These are phyloP conservation scores for Basipetospora sp. DNA, from an alignment of 2,329 filamentous ascomycete species.

Conservation along the genomic window DNA sequence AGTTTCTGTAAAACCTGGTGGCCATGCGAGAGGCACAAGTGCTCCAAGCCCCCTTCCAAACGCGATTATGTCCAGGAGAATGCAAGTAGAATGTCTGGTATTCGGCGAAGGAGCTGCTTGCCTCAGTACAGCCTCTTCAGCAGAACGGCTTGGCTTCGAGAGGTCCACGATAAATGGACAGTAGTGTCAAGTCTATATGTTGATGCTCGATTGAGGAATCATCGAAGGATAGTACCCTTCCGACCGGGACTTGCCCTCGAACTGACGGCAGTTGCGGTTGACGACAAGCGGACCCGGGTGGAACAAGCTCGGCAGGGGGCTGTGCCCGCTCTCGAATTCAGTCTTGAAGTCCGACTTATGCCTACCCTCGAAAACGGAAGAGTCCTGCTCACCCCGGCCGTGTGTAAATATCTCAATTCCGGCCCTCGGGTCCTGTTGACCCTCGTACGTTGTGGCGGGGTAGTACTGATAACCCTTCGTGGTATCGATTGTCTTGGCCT, in stretches of 20 bases:
- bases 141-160: too few species aligned
- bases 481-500: conserved; percentile 33
- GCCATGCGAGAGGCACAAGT: too few species aligned
- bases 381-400: conserved; percentile 8
- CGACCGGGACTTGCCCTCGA: conserved; percentile 38
- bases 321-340: conserved; percentile 25
- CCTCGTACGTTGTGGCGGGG: conserved; percentile 35
- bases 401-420: conserved; percentile 36
- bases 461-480: conserved; percentile 42
- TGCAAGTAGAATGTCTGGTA: too few species aligned
- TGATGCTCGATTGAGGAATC: conserved; percentile 32
- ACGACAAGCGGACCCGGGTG: conserved; percentile 26
- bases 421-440: conserved; percentile 26
- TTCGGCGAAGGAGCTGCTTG: too few species aligned
- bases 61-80: too few species aligned
- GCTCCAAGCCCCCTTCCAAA: too few species aligned
- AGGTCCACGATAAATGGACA: too few species aligned
- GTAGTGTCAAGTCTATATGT: conserved; percentile 20
- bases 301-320: conserved; percentile 31
- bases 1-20: too few species aligned
- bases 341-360: conserved; percentile 26
- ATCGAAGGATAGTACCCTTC: conserved; percentile 39
- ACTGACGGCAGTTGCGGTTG: conserved; percentile 30
- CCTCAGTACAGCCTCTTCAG: too few species aligned
- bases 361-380: conserved; percentile 17